A percentile compares a stretch with the other conserved stretches of the same genome.
phyloP scores from a whole-genome alignment of 73 alveolate genomes.

The Paramecium primaurelia region DNA sequence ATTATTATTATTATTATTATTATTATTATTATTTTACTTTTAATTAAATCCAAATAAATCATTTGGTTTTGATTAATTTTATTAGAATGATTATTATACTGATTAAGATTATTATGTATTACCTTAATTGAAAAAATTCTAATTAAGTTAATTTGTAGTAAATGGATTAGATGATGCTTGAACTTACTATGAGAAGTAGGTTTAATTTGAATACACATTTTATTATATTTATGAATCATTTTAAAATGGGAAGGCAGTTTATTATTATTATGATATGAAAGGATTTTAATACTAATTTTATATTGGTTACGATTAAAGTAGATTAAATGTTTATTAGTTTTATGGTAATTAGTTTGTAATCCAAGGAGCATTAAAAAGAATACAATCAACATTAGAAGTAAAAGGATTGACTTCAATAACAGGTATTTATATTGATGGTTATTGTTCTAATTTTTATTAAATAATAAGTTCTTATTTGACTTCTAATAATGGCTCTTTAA shows the following conservation, averaged over 20 bases:
- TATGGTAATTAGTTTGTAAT: neutral
- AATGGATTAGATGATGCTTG: neutral
- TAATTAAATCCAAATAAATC: neutral
- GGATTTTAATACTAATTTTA: neutral
- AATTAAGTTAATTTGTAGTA: neutral
- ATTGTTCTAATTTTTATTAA: neutral
- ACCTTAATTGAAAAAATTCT: neutral
- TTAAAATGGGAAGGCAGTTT: neutral
- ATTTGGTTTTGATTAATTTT: neutral
- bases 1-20: neutral
- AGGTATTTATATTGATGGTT: neutral
- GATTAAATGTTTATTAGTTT: neutral
- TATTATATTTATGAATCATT: neutral
- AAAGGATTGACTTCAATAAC: neutral
- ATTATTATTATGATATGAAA: neutral
- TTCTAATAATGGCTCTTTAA: neutral
- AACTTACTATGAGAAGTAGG: neutral
- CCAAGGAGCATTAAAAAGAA: neutral
- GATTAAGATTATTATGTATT: neutral
- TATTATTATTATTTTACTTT: no score
- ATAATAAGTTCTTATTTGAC: neutral
- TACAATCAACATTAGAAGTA: neutral
- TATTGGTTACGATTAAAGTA: neutral
- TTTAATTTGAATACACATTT: neutral
- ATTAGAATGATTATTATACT: neutral